phyloP scores from a whole-genome alignment of 306 rosid species.

The Quercus dentata region DNA sequence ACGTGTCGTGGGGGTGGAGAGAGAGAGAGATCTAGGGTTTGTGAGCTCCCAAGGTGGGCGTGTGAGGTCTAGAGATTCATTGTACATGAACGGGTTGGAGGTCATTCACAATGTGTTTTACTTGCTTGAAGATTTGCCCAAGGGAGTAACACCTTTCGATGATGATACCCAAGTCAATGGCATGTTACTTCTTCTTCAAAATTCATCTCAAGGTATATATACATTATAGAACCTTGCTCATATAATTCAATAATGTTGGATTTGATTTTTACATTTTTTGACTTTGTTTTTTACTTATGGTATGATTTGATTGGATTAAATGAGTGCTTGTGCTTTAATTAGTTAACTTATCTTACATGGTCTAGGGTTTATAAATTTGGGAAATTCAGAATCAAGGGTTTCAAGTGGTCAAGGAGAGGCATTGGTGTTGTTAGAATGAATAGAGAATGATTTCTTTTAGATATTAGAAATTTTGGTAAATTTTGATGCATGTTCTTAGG shows the following conservation, averaged over 20 bases:
- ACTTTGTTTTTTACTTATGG: neutral
- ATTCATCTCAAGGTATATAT: slow-evolving; percentile 60
- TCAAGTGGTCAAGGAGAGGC: neutral
- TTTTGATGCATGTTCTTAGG: neutral
- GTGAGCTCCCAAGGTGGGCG: slow-evolving; percentile 53
- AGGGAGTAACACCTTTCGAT: slow-evolving; percentile 72
- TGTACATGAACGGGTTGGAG: slow-evolving; percentile 61
- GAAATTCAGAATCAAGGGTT: neutral
- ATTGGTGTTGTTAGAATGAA: neutral
- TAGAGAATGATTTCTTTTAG: neutral
- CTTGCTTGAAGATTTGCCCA: slow-evolving; percentile 68
- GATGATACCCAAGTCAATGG: slow-evolving; percentile 57
- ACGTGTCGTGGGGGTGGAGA: slow-evolving; percentile 61
- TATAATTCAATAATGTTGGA: neutral
- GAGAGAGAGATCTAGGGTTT: slow-evolving; percentile 51
- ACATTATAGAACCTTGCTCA: neutral
- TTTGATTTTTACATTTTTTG: neutral
- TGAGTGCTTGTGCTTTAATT: neutral
- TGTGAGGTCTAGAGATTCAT: slow-evolving; percentile 55
- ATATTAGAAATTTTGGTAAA: neutral
- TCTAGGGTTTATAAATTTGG: neutral
- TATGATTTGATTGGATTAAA: neutral
- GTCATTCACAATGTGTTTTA: slow-evolving; percentile 68
- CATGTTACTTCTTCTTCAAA: slow-evolving; percentile 40
- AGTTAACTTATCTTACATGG: neutral